phyloP scores from a whole-genome alignment of 352 stramenopile genomes.

The Pythium vanterpoolii region DNA sequence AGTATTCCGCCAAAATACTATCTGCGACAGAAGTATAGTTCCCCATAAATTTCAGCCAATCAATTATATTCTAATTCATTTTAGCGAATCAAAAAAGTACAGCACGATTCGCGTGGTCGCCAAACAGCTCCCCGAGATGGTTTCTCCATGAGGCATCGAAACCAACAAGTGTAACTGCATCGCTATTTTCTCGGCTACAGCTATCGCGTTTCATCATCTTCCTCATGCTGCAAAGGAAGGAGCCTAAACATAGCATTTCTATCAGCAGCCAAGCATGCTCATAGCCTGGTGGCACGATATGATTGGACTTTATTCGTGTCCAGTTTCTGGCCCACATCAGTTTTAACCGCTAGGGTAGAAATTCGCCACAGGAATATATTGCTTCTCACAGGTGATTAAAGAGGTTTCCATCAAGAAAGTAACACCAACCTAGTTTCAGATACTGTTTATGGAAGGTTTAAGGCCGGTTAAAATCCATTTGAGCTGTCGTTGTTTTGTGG shows the following conservation, averaged over 20 bases:
- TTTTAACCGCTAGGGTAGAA: conserved; percentile 8
- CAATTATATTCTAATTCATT: not conserved
- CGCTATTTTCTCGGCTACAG: not conserved
- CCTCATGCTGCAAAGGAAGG: not conserved
- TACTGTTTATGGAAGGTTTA: conserved; percentile 6
- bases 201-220: not conserved
- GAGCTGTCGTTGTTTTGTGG: conserved; percentile 19
- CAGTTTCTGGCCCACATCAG: conserved; percentile 1
- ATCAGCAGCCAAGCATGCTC: not conserved
- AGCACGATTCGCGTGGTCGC: conserved; percentile 15
- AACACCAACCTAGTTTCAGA: not conserved
- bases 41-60: conserved; percentile 2
- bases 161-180: not conserved
- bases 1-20: conserved; percentile 1
- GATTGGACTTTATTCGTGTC: conserved; percentile 26
- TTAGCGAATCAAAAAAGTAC: conserved; percentile 13
- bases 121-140: not conserved
- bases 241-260: not conserved
- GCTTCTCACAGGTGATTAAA: not conserved
- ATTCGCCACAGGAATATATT: conserved; percentile 5
- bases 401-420: not conserved
- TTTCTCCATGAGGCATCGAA: not conserved
- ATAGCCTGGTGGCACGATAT: conserved; percentile 19
- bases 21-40: conserved; percentile 4
- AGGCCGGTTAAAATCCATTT: not conserved